Base-by-base conservation (phyloP, 495 filamentous ascomycete genomes). In the Lindgomyces ingoldianus region DNA sequence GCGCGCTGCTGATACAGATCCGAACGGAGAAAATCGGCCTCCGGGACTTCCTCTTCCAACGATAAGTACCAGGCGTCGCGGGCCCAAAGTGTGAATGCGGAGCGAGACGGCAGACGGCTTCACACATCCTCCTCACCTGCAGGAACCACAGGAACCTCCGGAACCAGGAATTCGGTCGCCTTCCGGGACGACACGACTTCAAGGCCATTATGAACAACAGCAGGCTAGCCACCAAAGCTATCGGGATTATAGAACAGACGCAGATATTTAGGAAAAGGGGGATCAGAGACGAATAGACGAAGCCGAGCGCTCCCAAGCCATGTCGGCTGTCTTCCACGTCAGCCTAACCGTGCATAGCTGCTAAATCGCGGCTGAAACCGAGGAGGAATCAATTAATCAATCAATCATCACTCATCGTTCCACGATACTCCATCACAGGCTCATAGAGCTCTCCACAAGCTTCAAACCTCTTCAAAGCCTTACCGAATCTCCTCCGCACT, bases 251-350 rank as follows among this genome's bases (percentile, higher is more conserved):
- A 47, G 44, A 47, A 47, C 44, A 47, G 18, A 47, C n/a, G 44
- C 44, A 47, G 44, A 47, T 47, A 4, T 19, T 47, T 47, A 22
- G 77, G 0, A 77, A 77, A 3, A 70, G 72, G 1, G 79, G 75
- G 11, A 70, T 53, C 4, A 75, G 68, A 24, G 78, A 70, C 41
- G 68, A 70, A 57, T 74, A 82, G 70, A 74, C 81, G 74, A 81
- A 81, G 62, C 74, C 77, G 0, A 78, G 79, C 47, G 69, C 74
- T 49, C 4, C 44, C n/a, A n/a, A 19, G n/a, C 44, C 21, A n/a
- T n/a, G 44, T 47, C 44, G 44, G 44, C 44, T 47, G 44, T 47
- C 21, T 22, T 4, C 44, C 44, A 47, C 44, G 44, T 47, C 44
- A 47, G 44, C 44, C 44, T 47, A 47, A n/a, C 44, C 18, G 44